Conservation (phyloP, 2,329 filamentous ascomycete species). For the Fusarium sublunatum region DNA sequence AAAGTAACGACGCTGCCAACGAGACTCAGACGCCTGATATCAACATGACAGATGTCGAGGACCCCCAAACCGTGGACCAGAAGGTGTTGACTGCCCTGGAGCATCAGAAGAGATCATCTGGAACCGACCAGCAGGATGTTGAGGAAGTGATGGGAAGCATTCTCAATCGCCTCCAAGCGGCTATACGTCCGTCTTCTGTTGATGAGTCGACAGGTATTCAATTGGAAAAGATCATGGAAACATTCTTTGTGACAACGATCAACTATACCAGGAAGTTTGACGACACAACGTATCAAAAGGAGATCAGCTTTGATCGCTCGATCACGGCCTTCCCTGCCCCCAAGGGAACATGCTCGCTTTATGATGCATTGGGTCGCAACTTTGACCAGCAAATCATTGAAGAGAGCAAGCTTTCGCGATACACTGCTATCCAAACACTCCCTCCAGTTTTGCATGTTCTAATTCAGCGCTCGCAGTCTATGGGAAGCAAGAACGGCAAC, state of each 20-base stretch:
- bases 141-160: constrained; percentile 96
- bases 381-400: constrained; percentile 84
- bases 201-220: constrained; percentile 75
- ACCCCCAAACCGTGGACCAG: constrained; percentile 56
- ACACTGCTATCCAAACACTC: constrained; percentile 77
- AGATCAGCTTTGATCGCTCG: constrained; percentile 69
- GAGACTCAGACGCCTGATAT: constrained; percentile 32
- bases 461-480: constrained; percentile 83
- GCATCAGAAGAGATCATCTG: constrained; percentile 59
- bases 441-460: constrained; percentile 90
- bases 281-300: constrained; percentile 54
- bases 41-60: constrained; percentile 49
- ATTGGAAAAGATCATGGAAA: constrained; percentile 80
- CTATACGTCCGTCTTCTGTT: constrained; percentile 79
- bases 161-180: constrained; percentile 88
- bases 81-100: constrained; percentile 60
- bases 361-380: constrained; percentile 84
- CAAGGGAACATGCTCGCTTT: constrained; percentile 70
- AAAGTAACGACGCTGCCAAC: background rate
- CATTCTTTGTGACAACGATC: constrained; percentile 71
- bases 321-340: constrained; percentile 70
- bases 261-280: constrained; percentile 68
- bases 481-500: constrained; percentile 79
- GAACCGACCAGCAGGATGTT: constrained; percentile 88
- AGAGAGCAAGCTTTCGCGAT: constrained; percentile 70